These are phyloP conservation scores for Nannochloropsis salina DNA, from an alignment of 108 stramenopile genomes.

Conservation along the genomic window DNA sequence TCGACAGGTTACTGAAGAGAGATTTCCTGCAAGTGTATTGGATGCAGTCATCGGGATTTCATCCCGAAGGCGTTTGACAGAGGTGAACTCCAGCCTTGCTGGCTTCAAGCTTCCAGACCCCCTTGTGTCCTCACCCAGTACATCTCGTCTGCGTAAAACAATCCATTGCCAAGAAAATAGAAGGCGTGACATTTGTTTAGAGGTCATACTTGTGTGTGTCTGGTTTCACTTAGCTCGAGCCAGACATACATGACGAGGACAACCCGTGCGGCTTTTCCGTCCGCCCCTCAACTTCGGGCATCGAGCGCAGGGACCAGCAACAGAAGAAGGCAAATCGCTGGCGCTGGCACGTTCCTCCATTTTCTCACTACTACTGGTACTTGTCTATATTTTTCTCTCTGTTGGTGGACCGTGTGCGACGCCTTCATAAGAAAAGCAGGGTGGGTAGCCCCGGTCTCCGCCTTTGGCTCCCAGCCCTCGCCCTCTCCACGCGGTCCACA, in stretches of 20 bases:
- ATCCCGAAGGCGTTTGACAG: too few species aligned
- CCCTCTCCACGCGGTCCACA: background rate
- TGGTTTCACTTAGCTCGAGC: background rate
- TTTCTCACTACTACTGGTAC: background rate
- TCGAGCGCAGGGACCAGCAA: background rate
- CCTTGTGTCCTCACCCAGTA: too few species aligned
- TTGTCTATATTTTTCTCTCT: background rate
- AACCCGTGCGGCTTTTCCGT: background rate
- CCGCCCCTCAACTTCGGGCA: background rate
- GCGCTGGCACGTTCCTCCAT: background rate
- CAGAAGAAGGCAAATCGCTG: background rate
- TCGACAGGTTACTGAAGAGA: too few species aligned
- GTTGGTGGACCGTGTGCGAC: background rate
- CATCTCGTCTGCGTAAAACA: too few species aligned
- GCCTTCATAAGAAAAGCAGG: background rate
- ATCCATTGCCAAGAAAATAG: too few species aligned
- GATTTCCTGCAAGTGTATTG: too few species aligned
- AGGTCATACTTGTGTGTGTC: too few species aligned
- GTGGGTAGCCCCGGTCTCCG: background rate
- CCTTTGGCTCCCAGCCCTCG: background rate
- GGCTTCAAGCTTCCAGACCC: too few species aligned
- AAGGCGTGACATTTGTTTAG: too few species aligned
- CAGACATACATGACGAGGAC: constrained; percentile 17
- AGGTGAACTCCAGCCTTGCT: too few species aligned
- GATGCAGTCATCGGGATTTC: too few species aligned